Percentiles rank a stretch among this genome's conserved stretches.
Conservation (phyloP, 2,329 filamentous ascomycete genomes). For the Polychaeton citri region DNA sequence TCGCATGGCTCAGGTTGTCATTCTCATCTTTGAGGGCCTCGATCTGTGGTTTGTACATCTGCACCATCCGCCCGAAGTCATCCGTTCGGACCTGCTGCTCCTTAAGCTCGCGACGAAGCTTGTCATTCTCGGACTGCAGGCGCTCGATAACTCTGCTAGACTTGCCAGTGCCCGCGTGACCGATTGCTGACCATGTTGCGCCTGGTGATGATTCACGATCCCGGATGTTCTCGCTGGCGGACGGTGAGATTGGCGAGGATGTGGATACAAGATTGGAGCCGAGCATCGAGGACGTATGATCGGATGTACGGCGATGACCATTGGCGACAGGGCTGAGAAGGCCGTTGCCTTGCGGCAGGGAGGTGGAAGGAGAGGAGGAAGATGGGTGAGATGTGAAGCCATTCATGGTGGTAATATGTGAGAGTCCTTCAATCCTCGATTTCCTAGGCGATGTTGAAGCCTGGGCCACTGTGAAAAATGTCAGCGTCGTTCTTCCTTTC, state of each 20-base stretch:
- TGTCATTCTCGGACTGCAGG: conserved; percentile 68
- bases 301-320: conserved; percentile 4
- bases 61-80: conserved; percentile 56
- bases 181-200: conserved; percentile 48
- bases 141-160: conserved; percentile 69
- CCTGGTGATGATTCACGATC: conserved; percentile 1
- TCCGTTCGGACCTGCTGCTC: conserved; percentile 40
- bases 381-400: conserved; percentile 1
- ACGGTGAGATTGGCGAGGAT: neutral
- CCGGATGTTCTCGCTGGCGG: conserved; percentile 6
- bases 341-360: conserved; percentile 4
- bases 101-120: conserved; percentile 53
- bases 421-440: conserved; percentile 5
- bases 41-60: conserved; percentile 57
- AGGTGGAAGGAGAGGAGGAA: conserved; percentile 1
- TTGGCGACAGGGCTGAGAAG: conserved; percentile 7
- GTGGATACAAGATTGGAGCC: neutral
- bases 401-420: conserved; percentile 6
- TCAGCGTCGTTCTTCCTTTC: neutral
- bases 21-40: conserved; percentile 55
- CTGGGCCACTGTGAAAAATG: neutral
- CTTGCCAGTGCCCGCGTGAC: conserved; percentile 58
- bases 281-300: conserved; percentile 3
- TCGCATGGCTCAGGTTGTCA: conserved; percentile 55
- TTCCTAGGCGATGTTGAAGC: neutral